Evolutionary conservation across 805 yeast species (phyloP), one percentile per base, ranked within the genome.

Genomic region (Teunomyces lycoperdinae): DNA sequence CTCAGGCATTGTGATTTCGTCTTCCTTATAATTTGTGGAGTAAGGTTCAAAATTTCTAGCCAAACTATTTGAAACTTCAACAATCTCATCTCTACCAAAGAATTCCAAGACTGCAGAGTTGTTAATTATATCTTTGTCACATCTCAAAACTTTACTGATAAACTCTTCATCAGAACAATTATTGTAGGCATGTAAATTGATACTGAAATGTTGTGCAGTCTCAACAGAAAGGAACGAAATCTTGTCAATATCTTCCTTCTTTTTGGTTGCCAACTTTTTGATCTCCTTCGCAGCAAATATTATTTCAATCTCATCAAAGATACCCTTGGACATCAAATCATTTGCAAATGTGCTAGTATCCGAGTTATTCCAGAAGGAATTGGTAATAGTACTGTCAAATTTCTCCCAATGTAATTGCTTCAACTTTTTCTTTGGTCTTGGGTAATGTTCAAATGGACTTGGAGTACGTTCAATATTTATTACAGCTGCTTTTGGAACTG

Each of bases 381-480:
- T 73, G 11, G 83, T 70, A 27, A 55, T 54, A 13, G 58, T 55
- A 43, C 72, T 64, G 10, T 83, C 87, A 41, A 87, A 68, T 58
- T 81, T 85, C 52, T 87, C 94, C 95, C 94, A 87, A 57, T 87
- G 95, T 52, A 87, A 78, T 58, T 87, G 95, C 59, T 85, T 87
- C 68, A 87, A 67, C 63, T 81, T 83, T 51, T 73, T 75, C 62
- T 74, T 75, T 14, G 84, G 81, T 53, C 81, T 68, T 26, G 87
- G 87, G 50, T 77, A 76, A 43, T 68, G 68, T 35, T 79, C 84
- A 34, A 64, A 63, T 27, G 65, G 64, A 17, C 62, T 49, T 11
- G 61, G 58, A 16, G 48, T 44, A 29, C 48, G 32, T 34, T 43
- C 47, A 13, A 42, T 35, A n/a, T 35, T 31, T 27, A 14, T 13